Evolutionary conservation across 2,329 filamentous ascomycete species (phyloP).

Genomic region (Pleomassaria siparia): DNA sequence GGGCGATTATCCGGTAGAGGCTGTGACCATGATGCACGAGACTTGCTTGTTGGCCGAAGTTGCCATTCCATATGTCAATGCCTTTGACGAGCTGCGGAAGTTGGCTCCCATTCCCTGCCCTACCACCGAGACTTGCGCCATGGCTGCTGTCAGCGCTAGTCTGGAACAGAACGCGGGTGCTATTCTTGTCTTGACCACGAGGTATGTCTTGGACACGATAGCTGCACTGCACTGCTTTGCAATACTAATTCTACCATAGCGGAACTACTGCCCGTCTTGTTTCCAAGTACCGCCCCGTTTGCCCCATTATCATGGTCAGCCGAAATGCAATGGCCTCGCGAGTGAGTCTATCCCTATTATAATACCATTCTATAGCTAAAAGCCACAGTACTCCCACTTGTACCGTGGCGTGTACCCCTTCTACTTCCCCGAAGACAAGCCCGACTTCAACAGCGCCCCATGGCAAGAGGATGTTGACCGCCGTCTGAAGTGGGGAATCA

Average conservation of each 20-base stretch:
- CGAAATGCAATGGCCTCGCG: slow-evolving; percentile 80
- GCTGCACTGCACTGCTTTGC: not conserved
- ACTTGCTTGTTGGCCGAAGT: slow-evolving; percentile 96
- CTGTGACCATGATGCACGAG: slow-evolving; percentile 97
- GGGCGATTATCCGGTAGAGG: slow-evolving; percentile 89
- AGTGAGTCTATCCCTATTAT: slow-evolving; percentile 43
- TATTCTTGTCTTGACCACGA: slow-evolving; percentile 94
- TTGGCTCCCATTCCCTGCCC: slow-evolving; percentile 80
- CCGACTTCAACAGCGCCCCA: slow-evolving; percentile 87
- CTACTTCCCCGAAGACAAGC: slow-evolving; percentile 89
- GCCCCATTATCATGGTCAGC: slow-evolving; percentile 99
- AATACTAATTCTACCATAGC: slow-evolving; percentile 45
- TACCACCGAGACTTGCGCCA: slow-evolving; percentile 91
- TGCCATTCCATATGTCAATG: slow-evolving; percentile 92
- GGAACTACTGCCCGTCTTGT: slow-evolving; percentile 92
- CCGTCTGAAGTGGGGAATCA: slow-evolving; percentile 96
- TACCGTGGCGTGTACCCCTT: slow-evolving; percentile 99
- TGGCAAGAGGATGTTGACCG: slow-evolving; percentile 99
- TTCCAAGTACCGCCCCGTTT: slow-evolving; percentile 98
- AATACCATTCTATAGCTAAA: slow-evolving; percentile 15
- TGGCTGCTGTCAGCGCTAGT: slow-evolving; percentile 93
- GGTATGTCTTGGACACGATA: slow-evolving; percentile 50
- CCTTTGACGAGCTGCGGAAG: slow-evolving; percentile 92
- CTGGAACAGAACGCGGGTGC: slow-evolving; percentile 95
- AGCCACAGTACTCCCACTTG: slow-evolving; percentile 73